phyloP scores from a whole-genome alignment of 805 yeast genomes.

The Wickerhamiella lipophila region DNA sequence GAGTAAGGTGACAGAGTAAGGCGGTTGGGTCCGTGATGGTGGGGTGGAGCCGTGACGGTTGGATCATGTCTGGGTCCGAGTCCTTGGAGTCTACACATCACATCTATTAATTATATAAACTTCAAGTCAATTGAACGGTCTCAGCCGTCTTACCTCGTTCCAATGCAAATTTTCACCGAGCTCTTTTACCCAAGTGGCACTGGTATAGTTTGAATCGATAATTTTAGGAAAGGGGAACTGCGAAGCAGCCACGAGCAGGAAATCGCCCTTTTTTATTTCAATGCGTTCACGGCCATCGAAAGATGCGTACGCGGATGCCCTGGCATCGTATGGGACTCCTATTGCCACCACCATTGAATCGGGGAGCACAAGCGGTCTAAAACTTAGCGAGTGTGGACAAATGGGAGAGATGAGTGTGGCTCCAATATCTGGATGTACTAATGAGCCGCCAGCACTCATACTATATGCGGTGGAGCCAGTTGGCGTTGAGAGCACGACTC shows the following conservation, averaged over 20 bases:
- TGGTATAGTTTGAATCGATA: slow-evolving; percentile 35
- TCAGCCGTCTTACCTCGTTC: slow-evolving; percentile 85
- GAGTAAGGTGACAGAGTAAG: background rate
- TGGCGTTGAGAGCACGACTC: slow-evolving; percentile 83
- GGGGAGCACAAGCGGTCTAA: slow-evolving; percentile 82
- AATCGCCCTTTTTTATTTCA: slow-evolving; percentile 71
- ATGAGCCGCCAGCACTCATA: slow-evolving; percentile 85
- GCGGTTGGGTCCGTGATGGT: background rate
- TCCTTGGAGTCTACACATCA: too few species aligned
- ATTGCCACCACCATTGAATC: slow-evolving; percentile 81
- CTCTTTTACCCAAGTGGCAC: slow-evolving; percentile 72
- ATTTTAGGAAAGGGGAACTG: slow-evolving; percentile 93
- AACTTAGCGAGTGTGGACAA: slow-evolving; percentile 89
- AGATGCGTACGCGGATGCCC: slow-evolving; percentile 93
- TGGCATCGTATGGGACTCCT: slow-evolving; percentile 65
- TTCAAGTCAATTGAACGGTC: slow-evolving; percentile 30
- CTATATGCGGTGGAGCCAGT: slow-evolving; percentile 96
- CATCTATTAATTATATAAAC: too few species aligned
- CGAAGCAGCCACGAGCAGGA: slow-evolving; percentile 71
- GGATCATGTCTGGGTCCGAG: too few species aligned
- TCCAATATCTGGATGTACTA: slow-evolving; percentile 87
- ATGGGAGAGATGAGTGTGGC: slow-evolving; percentile 91
- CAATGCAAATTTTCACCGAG: slow-evolving; percentile 68
- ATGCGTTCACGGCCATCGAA: slow-evolving; percentile 88
- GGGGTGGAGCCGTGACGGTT: too few species aligned